phyloP scores from a whole-genome alignment of 768 basidiomycete species.

The Albatrellus ellisii region DNA sequence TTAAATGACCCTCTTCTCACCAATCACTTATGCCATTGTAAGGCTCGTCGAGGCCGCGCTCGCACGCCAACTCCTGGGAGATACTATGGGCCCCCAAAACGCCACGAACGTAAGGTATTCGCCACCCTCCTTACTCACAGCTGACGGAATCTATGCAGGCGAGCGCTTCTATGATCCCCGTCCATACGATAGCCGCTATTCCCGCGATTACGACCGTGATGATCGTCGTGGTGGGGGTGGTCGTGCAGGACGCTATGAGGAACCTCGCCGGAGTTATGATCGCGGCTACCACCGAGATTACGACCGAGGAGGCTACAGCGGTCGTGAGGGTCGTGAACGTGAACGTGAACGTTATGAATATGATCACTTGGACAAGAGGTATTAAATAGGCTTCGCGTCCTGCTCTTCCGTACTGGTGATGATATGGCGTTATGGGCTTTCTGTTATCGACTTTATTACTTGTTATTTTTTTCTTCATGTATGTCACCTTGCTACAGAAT shows the following conservation, averaged over 20 bases:
- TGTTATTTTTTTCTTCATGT: not conserved
- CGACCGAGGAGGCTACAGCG: conserved; percentile 23
- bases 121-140: too few species aligned
- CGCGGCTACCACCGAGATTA: conserved; percentile 24
- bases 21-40: not conserved
- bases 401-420: not conserved
- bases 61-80: conserved; percentile 88
- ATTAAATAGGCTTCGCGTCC: too few species aligned
- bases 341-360: too few species aligned
- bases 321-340: conserved; percentile 12
- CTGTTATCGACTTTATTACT: not conserved
- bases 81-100: conserved; percentile 90
- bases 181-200: conserved; percentile 82
- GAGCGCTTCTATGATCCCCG: conserved; percentile 88
- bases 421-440: not conserved
- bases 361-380: too few species aligned
- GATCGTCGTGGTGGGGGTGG: conserved; percentile 33
- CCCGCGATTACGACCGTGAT: conserved; percentile 45
- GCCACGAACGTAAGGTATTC: conserved; percentile 52
- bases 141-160: too few species aligned
- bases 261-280: conserved; percentile 32
- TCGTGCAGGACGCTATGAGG: conserved; percentile 24
- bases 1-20: not conserved
- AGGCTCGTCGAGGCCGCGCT: conserved; percentile 86
- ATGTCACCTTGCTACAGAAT: not conserved